Conservation (phyloP, 352 stramenopile species). For the Phytophthora europaea region DNA sequence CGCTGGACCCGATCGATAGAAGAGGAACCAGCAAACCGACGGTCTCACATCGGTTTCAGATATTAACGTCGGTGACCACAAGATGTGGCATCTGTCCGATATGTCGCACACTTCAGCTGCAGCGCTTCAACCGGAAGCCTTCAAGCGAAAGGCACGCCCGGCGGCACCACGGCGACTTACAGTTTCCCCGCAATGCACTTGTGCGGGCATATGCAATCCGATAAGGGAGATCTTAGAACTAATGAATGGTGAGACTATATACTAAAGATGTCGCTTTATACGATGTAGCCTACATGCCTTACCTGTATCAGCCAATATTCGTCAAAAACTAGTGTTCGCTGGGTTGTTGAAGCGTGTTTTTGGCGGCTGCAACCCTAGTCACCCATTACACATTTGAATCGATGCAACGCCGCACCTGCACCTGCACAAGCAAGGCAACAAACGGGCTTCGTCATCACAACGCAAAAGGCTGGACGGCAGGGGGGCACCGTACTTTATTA, state of each 20-base stretch:
- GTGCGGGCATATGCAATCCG: not conserved
- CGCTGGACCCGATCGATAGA: too few relatives aligned
- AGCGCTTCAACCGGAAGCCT: too few relatives aligned
- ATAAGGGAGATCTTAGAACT: not conserved
- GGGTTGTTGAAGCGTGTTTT: slow-evolving; percentile 5
- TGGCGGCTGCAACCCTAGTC: slow-evolving; percentile 26
- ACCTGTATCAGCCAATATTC: not conserved
- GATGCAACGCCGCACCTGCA: not conserved
- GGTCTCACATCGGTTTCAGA: not conserved
- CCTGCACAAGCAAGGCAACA: slow-evolving; percentile 15
- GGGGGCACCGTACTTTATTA: not conserved
- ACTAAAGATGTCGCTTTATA: not conserved
- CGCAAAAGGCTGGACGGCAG: slow-evolving; percentile 23
- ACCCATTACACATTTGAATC: slow-evolving; percentile 20
- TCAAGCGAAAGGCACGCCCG: too few relatives aligned
- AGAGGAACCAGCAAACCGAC: not conserved
- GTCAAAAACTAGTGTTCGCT: not conserved
- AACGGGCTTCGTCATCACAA: slow-evolving; percentile 18
- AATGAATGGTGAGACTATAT: not conserved
- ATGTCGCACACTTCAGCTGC: not conserved
- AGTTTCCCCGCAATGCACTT: not conserved
- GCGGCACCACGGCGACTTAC: too few relatives aligned
- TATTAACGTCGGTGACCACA: not conserved
- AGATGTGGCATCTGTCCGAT: not conserved
- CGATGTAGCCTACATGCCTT: not conserved